Percentiles rank a stretch among this genome's conserved stretches.
Conservation (phyloP, 352 stramenopile genomes). For the Phytophthora parvispora region DNA sequence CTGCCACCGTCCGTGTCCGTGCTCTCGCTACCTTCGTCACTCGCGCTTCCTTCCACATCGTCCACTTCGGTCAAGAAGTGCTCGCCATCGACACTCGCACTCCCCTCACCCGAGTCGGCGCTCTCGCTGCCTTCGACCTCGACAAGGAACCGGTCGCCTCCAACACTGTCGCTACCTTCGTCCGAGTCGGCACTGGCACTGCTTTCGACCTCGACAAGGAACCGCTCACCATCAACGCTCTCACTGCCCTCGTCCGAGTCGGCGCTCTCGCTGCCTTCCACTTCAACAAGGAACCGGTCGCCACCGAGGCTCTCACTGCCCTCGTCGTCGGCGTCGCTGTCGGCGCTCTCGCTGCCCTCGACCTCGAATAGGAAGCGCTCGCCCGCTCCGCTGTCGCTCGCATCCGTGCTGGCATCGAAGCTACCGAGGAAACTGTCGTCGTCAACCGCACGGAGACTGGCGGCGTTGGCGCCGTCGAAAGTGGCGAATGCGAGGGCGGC, state of each 20-base stretch:
- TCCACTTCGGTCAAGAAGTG: conserved; percentile 8
- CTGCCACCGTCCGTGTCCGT: not conserved
- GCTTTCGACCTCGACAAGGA: not conserved
- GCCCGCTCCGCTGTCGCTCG: conserved; percentile 13
- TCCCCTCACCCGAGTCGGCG: not conserved
- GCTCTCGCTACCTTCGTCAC: conserved; percentile 4
- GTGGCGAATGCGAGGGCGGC: conserved; percentile 12
- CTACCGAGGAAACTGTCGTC: not conserved
- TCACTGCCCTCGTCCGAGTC: conserved; percentile 5
- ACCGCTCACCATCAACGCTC: not conserved
- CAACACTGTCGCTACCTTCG: conserved; percentile 5
- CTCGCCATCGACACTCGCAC: not conserved
- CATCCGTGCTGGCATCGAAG: conserved; percentile 8
- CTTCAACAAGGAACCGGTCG: conserved; percentile 11
- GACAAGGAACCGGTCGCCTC: conserved; percentile 6
- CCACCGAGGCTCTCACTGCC: conserved; percentile 18
- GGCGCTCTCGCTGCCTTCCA: conserved; percentile 6
- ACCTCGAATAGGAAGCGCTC: conserved; percentile 29
- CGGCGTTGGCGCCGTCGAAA: conserved; percentile 15
- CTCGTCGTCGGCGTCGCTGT: not conserved
- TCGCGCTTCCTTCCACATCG: too few species aligned
- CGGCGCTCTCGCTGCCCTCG: conserved; percentile 15
- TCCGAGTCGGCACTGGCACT: not conserved
- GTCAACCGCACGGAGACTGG: conserved; percentile 13
- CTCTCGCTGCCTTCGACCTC: conserved; percentile 3